phyloP scores from a whole-genome alignment of 2,329 filamentous ascomycete genomes.

The Colletotrichum lindemuthianum region DNA sequence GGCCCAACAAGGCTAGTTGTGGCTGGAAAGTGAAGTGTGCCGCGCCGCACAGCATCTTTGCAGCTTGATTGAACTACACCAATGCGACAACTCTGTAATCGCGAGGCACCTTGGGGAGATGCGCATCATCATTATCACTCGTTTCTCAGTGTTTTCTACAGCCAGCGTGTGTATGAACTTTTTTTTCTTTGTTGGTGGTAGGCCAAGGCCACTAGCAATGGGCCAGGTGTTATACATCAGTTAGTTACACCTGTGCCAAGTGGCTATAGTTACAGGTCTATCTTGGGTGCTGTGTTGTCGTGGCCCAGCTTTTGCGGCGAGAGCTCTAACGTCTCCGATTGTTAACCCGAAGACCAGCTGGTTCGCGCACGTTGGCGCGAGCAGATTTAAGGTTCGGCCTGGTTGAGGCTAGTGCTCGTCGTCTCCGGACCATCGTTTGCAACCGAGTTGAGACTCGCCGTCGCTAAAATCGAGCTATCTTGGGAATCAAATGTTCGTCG shows the following conservation, averaged over 20 bases:
- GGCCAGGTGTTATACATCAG: not conserved
- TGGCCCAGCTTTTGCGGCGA: no score
- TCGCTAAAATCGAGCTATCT: not conserved
- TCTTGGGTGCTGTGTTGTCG: no score
- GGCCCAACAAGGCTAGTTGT: slow-evolving; percentile 15
- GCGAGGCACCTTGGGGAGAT: slow-evolving; percentile 1
- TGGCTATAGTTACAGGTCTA: not conserved
- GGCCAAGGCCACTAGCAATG: not conserved
- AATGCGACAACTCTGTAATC: not conserved
- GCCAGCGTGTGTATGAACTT: not conserved
- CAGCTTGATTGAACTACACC: not conserved
- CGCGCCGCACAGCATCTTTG: slow-evolving; percentile 4
- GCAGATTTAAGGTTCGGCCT: no score
- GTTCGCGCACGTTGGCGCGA: no score
- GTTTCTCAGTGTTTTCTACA: not conserved
- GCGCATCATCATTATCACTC: slow-evolving; percentile 5
- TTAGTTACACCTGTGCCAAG: slow-evolving; percentile 8
- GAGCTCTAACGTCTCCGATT: no score
- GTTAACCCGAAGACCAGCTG: no score
- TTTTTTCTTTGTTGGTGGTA: slow-evolving; percentile 7
- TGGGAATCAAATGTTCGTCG: no score
- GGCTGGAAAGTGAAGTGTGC: slow-evolving; percentile 29
- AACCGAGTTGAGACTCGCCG: no score
- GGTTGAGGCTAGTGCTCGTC: no score
- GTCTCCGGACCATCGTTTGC: no score